Percentiles rank a stretch among this genome's conserved stretches.
Evolutionary conservation across 345 rosid genomes (phyloP).

Genomic region (Xanthoceras sorbifolium): DNA sequence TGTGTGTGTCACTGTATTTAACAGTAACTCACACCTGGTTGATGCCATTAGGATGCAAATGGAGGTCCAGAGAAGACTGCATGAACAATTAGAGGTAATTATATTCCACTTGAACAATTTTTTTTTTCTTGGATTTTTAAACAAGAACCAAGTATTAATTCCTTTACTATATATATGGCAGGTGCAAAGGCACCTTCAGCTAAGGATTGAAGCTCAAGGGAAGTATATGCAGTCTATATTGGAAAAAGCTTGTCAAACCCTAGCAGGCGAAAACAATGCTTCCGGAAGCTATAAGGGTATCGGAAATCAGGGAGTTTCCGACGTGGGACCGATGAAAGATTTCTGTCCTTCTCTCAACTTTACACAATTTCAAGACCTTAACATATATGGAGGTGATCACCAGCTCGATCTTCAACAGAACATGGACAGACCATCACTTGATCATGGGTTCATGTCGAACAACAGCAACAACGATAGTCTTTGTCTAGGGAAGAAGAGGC

Average conservation of each 20-base stretch:
- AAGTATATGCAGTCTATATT: conserved; percentile 95
- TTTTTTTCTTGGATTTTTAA: not conserved
- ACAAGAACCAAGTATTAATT: not conserved
- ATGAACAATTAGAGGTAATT: conserved; percentile 93
- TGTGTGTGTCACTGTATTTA: conserved; percentile 28
- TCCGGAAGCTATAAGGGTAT: conserved; percentile 52
- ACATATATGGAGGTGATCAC: conserved; percentile 64
- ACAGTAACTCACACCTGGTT: conserved; percentile 52
- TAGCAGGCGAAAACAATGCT: conserved; percentile 70
- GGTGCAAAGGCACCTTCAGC: conserved; percentile 96
- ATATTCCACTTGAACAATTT: not conserved
- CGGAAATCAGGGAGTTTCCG: conserved; percentile 51
- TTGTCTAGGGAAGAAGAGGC: conserved; percentile 74
- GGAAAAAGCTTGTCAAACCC: conserved; percentile 95
- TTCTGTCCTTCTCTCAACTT: conserved; percentile 59
- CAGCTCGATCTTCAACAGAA: conserved; percentile 58
- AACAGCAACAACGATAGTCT: conserved; percentile 42
- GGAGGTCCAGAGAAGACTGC: conserved; percentile 99
- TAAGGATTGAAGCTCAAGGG: conserved; percentile 99
- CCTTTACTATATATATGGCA: conserved; percentile 24
- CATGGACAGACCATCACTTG: conserved; percentile 61
- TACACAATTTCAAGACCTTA: conserved; percentile 91
- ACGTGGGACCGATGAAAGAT: conserved; percentile 43
- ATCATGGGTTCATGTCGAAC: conserved; percentile 44
- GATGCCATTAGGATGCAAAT: conserved; percentile 92